phyloP scores from a whole-genome alignment of 345 rosid species.

The Kandelia obovata region DNA sequence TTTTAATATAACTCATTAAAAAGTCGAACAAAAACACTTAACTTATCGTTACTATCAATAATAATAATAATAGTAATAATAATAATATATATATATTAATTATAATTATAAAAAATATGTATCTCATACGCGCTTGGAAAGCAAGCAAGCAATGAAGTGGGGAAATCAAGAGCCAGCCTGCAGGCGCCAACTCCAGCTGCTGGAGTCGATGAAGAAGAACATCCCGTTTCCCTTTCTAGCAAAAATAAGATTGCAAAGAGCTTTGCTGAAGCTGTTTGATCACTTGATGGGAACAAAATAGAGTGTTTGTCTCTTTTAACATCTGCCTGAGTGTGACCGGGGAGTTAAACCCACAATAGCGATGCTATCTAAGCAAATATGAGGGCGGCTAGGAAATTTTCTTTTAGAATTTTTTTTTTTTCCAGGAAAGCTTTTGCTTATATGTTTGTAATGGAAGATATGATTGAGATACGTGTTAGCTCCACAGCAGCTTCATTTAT shows the following conservation, averaged over 20 bases:
- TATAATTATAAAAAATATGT: too few relatives aligned
- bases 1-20: too few relatives aligned
- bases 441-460: slow-evolving; percentile 10
- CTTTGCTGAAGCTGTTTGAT: slow-evolving; percentile 51
- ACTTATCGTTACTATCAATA: too few relatives aligned
- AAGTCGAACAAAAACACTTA: too few relatives aligned
- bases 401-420: slow-evolving; percentile 3
- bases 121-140: background rate
- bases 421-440: slow-evolving; percentile 8
- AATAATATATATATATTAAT: too few relatives aligned
- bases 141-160: slow-evolving; percentile 62
- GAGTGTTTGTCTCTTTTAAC: background rate
- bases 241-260: slow-evolving; percentile 54
- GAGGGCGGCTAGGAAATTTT: slow-evolving; percentile 5
- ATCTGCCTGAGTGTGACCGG: slow-evolving; percentile 9
- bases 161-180: slow-evolving; percentile 33
- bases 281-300: slow-evolving; percentile 22
- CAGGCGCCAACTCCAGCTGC: slow-evolving; percentile 17
- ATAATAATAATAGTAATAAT: too few relatives aligned
- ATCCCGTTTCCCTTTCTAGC: slow-evolving; percentile 26
- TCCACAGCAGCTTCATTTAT: too few relatives aligned
- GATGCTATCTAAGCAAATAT: too few relatives aligned
- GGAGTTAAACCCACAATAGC: slow-evolving; percentile 5
- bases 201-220: slow-evolving; percentile 18
- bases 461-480: background rate